Base-by-base conservation (phyloP, 177 flowering plant genomes). In the Vitis hybrid region DNA sequence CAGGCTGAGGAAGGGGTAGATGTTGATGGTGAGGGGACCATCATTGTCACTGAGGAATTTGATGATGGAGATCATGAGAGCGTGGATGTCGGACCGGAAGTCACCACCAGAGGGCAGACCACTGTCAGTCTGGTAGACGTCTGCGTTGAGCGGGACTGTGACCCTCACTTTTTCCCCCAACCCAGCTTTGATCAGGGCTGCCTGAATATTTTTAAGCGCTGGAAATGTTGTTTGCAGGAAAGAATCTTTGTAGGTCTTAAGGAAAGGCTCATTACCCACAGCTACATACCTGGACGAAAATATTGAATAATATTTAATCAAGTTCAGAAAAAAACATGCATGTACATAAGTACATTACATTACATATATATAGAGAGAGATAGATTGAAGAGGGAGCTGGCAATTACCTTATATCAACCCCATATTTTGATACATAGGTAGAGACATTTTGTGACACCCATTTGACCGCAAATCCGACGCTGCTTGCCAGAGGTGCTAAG, bases 211-310 rank as follows among this genome's bases (percentile, higher is more conserved):
- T 63, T 87, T 79, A 13, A 92, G 87, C 0, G 99, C 99, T 17
- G 92, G 92, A 32, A 87, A 85, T 13, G 95, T 89, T 17, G 87
- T 72, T 17, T 78, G 71, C 13, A 76, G 21, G 77, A 66, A 96
- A 1, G 9, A 79, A 30, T 84, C 87, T 32, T 87, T 84, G 83
- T 88, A 93, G 2, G 85, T 68, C 68, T 83, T 82, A 14, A 96
- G 82, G 70, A 96, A 96, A 4, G 99, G 97, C 60, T 96, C 99
- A 65, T 96, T 93, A 3, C 95, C 99, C n/a, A 93, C 97, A 0
- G 99, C 97, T 14, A 96, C 90, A 18, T 86, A 85, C 83, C 99
- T 96, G 75, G 17, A 71, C 65, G 32, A 26, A 26, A 3, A 26
- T 26, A 26, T 26, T 26, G 30, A 26, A 26, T 26, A 26, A 26